A percentile compares a stretch with the other conserved stretches of the same genome.
Evolutionary conservation across 2,329 filamentous ascomycete species (phyloP).

Genomic region (Xylariaceae sp.): DNA sequence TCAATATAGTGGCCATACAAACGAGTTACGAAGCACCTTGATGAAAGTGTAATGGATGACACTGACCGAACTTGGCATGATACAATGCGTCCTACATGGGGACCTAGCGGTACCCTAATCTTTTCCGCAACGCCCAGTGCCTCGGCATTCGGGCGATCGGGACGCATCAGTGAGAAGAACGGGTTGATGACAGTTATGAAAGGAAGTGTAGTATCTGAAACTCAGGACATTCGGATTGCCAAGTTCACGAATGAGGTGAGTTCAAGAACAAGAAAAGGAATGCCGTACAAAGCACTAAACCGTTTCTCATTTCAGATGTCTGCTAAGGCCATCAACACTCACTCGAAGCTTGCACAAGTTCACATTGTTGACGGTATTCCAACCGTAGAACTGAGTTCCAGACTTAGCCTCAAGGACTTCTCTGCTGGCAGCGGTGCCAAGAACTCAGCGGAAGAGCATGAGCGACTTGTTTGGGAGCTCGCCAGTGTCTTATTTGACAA

Average conservation of each 20-base stretch:
- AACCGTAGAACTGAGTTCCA: conserved; percentile 54
- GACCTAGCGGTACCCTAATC: conserved; percentile 73
- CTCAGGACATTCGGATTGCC: conserved; percentile 68
- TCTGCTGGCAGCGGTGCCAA: conserved; percentile 44
- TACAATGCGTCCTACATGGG: conserved; percentile 80
- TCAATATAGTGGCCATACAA: conserved; percentile 81
- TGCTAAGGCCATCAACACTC: conserved; percentile 59
- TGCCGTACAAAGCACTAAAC: conserved; percentile 5
- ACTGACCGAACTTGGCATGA: conserved; percentile 72
- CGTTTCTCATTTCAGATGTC: conserved; percentile 52
- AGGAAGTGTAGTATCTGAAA: conserved; percentile 65
- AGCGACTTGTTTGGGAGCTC: conserved; percentile 83
- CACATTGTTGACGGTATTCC: conserved; percentile 64
- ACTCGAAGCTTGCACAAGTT: conserved; percentile 63
- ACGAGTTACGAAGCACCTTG: conserved; percentile 72
- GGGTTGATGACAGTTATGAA: conserved; percentile 60
- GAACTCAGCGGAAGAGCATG: conserved; percentile 59
- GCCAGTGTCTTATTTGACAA: conserved; percentile 86
- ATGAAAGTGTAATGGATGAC: conserved; percentile 65
- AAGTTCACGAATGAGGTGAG: conserved; percentile 64
- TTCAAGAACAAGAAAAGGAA: conserved; percentile 9
- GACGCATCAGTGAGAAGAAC: conserved; percentile 46
- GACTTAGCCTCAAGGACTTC: conserved; percentile 57
- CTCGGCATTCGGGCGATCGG: conserved; percentile 39
- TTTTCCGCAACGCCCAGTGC: conserved; percentile 56